Base-by-base conservation (phyloP, 1,139 yeast genomes). In the Suhomyces panamericanus region DNA sequence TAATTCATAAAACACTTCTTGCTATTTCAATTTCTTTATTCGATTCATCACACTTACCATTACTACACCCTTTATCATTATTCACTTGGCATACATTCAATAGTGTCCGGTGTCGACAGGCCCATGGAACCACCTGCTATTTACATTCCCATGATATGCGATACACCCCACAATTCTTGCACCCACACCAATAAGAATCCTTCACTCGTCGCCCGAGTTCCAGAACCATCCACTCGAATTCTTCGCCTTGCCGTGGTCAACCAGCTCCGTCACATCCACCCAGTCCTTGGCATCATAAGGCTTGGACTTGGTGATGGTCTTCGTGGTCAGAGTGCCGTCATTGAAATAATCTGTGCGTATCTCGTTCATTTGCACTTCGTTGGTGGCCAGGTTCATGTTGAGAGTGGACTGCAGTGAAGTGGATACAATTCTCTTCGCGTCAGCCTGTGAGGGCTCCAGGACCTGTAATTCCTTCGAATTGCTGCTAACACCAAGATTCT, bases 271-370 rank as follows among this genome's bases (percentile, higher is more conserved):
- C 8, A 66, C 64, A 32, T 51, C 59, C 9, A 49, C 56, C 75
- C 75, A 70, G 4, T 64, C 64, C 5, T 49, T 49, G 3, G 73
- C 60, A 11, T 66, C 72, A 38, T 60, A 45, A 2, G 77, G 75
- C 49, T 64, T 72, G 40, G 64, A 50, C 55, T 72, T 77, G 38
- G 65, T 67, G 36, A 67, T 57, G 41, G 69, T 72, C 40, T 63
- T 69, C 10, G 71, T 62, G 6, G 59, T 52, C 27, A 80, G 77
- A 4, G 86, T 76, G 7, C 96, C 96, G 59, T 89, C 95, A 33
- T 67, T 73, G 58, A 69, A 88, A 54, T 73, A 75, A 51, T 83
- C 73, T 5, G 71, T 80, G 51, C 74, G 74, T 20, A 67, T 64
- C 50, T 80, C 80, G 22, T 77, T 75, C 54, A 75, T 67, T 49